phyloP scores from a whole-genome alignment of 148 eudicot species.

The Nyssa sinensis region DNA sequence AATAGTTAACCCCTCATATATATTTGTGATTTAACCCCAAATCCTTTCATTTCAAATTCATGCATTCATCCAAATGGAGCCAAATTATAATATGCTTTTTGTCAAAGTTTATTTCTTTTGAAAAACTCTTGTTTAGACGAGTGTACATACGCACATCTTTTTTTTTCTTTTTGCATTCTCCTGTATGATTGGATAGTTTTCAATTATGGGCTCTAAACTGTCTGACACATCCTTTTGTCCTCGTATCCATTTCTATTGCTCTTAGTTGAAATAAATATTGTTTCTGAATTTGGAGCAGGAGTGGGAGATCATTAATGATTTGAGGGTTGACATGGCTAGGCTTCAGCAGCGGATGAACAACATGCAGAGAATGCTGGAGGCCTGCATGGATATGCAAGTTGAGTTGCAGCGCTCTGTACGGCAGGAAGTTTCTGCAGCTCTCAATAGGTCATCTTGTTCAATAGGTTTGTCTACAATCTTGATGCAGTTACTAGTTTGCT shows the following conservation, averaged over 20 bases:
- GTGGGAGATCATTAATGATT: slow-evolving; percentile 75
- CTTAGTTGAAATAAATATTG: neutral
- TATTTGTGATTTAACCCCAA: no score
- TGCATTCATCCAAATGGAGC: no score
- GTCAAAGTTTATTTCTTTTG: neutral
- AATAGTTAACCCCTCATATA: no score
- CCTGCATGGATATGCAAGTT: slow-evolving; percentile 94
- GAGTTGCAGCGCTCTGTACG: slow-evolving; percentile 51
- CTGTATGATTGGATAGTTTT: no score
- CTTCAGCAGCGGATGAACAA: slow-evolving; percentile 80
- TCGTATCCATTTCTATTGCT: no score
- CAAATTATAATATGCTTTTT: neutral
- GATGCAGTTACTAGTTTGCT: neutral
- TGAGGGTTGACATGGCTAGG: slow-evolving; percentile 79
- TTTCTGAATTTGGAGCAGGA: slow-evolving; percentile 40
- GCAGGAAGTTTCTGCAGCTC: neutral
- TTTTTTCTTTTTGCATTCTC: neutral
- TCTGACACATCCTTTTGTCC: no score
- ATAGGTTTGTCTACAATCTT: slow-evolving; percentile 35
- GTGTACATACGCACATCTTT: no score
- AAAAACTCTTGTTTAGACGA: neutral
- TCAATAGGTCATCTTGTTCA: slow-evolving; percentile 19
- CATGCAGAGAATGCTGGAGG: slow-evolving; percentile 91
- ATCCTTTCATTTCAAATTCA: no score
- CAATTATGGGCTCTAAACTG: no score